A percentile compares a stretch with the other conserved stretches of the same genome.
These are phyloP conservation scores for Exidia glandulosa DNA, from an alignment of 768 basidiomycete genomes.

Conservation along the genomic window DNA sequence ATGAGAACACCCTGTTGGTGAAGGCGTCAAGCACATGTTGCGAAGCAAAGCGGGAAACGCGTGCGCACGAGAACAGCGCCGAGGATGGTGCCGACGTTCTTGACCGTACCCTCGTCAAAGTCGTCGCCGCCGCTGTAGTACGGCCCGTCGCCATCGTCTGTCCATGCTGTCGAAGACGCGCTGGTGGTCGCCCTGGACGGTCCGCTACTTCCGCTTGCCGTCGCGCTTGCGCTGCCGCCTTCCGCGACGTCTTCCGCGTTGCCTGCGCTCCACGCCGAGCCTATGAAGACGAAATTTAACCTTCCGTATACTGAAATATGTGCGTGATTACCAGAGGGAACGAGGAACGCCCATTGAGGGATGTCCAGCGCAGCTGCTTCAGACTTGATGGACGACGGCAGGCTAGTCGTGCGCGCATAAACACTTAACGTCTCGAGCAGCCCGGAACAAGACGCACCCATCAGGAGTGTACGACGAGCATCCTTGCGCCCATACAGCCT, in stretches of 20 bases:
- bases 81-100: neutral
- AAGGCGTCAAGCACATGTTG: neutral
- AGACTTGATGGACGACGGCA: neutral
- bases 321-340: neutral
- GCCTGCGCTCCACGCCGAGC: neutral
- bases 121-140: neutral
- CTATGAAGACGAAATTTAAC: neutral
- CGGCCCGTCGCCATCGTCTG: neutral
- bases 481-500: neutral
- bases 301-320: neutral
- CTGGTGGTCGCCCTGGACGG: neutral
- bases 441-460: too few species aligned
- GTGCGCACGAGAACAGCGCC: neutral
- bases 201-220: neutral
- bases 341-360: too few species aligned
- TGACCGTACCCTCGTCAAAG: neutral
- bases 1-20: neutral
- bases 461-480: neutral
- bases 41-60: neutral
- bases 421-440: neutral
- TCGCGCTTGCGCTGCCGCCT: neutral
- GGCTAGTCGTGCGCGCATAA: neutral
- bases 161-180: neutral
- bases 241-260: neutral
- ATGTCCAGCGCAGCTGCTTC: too few species aligned